Conservation (phyloP, 2,329 filamentous ascomycete genomes). For the Venturia pyrina region DNA sequence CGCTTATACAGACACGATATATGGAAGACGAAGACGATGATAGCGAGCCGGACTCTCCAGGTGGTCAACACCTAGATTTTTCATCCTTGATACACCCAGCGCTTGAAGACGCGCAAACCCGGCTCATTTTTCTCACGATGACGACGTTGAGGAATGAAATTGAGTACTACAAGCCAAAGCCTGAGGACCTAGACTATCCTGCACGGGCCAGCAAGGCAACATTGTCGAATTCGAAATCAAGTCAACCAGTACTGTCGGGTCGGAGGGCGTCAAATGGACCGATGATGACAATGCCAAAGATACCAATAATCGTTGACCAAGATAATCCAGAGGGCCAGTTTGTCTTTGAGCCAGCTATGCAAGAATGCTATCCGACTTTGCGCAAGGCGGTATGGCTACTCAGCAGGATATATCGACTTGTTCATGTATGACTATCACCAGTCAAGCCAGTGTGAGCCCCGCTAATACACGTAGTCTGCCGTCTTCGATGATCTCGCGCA, state of each 20-base stretch:
- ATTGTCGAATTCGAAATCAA: conserved; percentile 19
- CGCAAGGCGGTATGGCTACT: conserved; percentile 59
- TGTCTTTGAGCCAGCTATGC: conserved; percentile 46
- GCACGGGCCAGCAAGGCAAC: conserved; percentile 21
- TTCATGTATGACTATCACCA: conserved; percentile 42
- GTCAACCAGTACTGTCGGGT: conserved; percentile 40
- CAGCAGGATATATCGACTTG: conserved; percentile 58
- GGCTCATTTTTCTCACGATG: conserved; percentile 55
- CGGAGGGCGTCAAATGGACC: conserved; percentile 36
- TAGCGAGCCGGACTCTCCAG: conserved; percentile 39
- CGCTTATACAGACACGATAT: conserved; percentile 55
- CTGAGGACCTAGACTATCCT: conserved; percentile 57
- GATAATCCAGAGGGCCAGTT: conserved; percentile 38
- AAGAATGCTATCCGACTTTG: conserved; percentile 57
- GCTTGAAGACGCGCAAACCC: conserved; percentile 56
- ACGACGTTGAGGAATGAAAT: conserved; percentile 56
- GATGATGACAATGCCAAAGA: conserved; percentile 35
- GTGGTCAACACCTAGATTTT: conserved; percentile 51
- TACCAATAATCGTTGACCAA: conserved; percentile 43
- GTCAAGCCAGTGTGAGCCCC: not conserved
- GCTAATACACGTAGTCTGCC: conserved; percentile 39
- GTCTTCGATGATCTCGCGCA: conserved; percentile 65
- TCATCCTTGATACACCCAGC: conserved; percentile 51
- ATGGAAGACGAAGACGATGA: conserved; percentile 42
- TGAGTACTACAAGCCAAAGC: conserved; percentile 53